A percentile compares a stretch with the other conserved stretches of the same genome.
phyloP scores from a whole-genome alignment of 352 stramenopile species.

The Pilasporangium apinafurcum region DNA sequence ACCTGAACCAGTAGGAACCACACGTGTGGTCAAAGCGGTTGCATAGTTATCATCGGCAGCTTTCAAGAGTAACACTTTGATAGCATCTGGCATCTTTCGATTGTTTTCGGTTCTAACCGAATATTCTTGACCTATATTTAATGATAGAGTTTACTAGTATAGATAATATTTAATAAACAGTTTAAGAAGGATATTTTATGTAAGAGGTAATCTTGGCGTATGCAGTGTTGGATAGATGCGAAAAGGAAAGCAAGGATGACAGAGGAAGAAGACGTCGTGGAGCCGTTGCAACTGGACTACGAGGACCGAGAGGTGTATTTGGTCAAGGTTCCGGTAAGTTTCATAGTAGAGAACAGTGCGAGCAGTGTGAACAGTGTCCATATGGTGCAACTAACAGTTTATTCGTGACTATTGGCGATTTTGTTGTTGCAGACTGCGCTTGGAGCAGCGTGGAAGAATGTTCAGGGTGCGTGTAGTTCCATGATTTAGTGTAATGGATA shows the following conservation, averaged over 20 bases:
- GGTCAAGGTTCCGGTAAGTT: constrained; percentile 74
- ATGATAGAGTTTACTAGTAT: no score
- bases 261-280: constrained; percentile 86
- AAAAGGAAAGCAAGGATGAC: constrained; percentile 52
- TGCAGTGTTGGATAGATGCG: no score
- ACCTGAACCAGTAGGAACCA: no score
- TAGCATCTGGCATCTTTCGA: neutral
- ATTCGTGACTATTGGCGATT: no score
- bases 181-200: no score
- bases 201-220: no score
- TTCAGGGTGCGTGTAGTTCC: constrained; percentile 38
- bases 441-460: constrained; percentile 74
- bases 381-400: neutral
- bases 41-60: constrained; percentile 51
- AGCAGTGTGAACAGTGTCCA: no score
- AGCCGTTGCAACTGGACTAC: constrained; percentile 83
- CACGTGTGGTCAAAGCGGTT: no score
- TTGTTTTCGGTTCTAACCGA: no score
- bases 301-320: constrained; percentile 86
- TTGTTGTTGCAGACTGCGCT: constrained; percentile 46
- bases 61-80: constrained; percentile 66
- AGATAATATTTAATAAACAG: no score
- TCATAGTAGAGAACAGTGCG: neutral
- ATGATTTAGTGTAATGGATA: neutral
- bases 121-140: no score